Percentiles rank a stretch among this genome's conserved stretches.
Evolutionary conservation across 73 alveolate genomes (phyloP).

Genomic region (Tetrahymena thermophila): DNA sequence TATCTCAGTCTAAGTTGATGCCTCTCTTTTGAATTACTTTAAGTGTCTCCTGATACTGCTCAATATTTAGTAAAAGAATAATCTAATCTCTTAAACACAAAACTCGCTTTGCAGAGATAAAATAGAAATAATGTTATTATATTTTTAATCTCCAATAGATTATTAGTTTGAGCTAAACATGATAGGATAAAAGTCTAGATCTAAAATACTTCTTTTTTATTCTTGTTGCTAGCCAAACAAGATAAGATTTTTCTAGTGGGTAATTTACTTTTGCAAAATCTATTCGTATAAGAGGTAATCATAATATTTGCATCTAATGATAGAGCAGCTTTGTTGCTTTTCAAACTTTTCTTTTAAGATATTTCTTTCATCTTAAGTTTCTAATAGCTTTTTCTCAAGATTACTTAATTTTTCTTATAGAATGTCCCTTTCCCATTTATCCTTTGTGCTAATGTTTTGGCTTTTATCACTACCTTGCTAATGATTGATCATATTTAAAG

Average conservation of each 20-base stretch:
- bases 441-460: background rate
- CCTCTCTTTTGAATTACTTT: background rate
- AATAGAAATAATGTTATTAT: background rate
- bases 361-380: background rate
- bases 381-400: background rate
- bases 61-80: background rate
- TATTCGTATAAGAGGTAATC: background rate
- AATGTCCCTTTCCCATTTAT: background rate
- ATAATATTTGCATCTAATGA: background rate
- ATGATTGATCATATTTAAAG: no score
- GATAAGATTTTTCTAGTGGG: background rate
- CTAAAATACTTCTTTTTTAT: background rate
- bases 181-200: background rate
- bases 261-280: background rate
- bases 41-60: background rate
- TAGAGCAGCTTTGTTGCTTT: background rate
- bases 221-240: background rate
- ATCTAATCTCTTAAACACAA: background rate
- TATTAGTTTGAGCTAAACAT: background rate
- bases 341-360: background rate
- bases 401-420: no score
- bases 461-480: background rate
- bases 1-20: background rate
- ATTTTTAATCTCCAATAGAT: background rate
- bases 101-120: background rate